Evolutionary conservation across 345 rosid genomes (phyloP).

Genomic region (Citrus sinensis): DNA sequence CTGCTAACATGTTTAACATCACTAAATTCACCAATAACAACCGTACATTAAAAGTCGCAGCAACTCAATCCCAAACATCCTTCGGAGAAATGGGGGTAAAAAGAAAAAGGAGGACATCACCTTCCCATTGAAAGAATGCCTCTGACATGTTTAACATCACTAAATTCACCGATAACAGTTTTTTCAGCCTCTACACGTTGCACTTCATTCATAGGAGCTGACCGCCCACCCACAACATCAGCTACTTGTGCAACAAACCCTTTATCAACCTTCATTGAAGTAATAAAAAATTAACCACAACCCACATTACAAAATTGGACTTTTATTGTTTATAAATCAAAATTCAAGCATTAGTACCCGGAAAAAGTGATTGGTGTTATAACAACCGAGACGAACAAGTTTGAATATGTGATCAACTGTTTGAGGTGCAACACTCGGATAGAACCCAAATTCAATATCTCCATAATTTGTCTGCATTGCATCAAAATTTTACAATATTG

Average conservation of each 20-base stretch:
- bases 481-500: no score
- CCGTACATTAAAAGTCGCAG: no score
- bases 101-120: conserved; percentile 20
- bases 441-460: conserved; percentile 91
- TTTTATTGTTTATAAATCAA: neutral
- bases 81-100: neutral
- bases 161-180: conserved; percentile 23
- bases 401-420: conserved; percentile 92
- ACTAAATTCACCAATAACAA: neutral
- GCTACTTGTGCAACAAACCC: conserved; percentile 99
- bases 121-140: conserved; percentile 92
- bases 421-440: conserved; percentile 77
- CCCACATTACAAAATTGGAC: neutral
- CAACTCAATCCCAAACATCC: neutral
- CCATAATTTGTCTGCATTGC: conserved; percentile 41
- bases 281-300: neutral
- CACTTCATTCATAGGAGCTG: conserved; percentile 85
- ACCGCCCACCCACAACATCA: conserved; percentile 72
- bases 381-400: conserved; percentile 91
- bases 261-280: conserved; percentile 65
- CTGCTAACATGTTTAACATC: neutral
- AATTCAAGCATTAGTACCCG: conserved; percentile 46
- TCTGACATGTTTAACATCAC: conserved; percentile 60
- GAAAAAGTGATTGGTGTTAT: conserved; percentile 89
- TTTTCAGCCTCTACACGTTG: conserved; percentile 74